phyloP scores from a whole-genome alignment of 768 basidiomycete genomes.

The Naganishia vaughanmartiniae region DNA sequence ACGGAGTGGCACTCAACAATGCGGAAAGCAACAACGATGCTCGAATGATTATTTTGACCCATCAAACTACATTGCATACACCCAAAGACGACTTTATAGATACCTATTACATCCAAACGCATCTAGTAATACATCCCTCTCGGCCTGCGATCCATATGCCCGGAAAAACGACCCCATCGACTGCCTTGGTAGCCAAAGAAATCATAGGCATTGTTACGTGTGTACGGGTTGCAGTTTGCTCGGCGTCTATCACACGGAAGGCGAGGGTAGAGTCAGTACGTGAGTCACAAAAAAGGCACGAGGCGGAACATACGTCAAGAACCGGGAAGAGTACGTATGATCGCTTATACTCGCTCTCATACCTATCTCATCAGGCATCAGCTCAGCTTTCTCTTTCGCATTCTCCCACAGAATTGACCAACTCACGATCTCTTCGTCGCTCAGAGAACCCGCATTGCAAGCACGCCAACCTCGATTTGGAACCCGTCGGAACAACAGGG shows the following conservation, averaged over 20 bases:
- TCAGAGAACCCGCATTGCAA: slow-evolving; percentile 6
- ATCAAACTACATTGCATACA: too few species aligned
- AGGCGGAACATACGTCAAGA: not conserved
- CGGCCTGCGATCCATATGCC: slow-evolving; percentile 6
- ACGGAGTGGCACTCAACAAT: too few species aligned
- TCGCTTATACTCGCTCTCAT: not conserved
- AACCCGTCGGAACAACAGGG: not conserved
- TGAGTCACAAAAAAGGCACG: too few species aligned
- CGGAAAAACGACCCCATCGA: slow-evolving; percentile 5
- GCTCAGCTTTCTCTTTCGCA: not conserved
- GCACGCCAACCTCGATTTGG: slow-evolving; percentile 1
- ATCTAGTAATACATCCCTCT: not conserved
- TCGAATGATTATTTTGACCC: too few species aligned
- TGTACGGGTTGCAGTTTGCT: not conserved
- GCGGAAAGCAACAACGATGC: too few species aligned
- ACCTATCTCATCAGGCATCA: not conserved
- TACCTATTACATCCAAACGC: too few species aligned
- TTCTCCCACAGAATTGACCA: not conserved
- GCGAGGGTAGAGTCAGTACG: not conserved
- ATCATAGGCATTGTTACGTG: not conserved
- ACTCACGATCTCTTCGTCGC: not conserved
- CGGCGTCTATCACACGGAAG: not conserved
- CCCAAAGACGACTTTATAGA: too few species aligned
- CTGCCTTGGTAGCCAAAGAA: not conserved
- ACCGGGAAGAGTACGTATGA: not conserved